These are phyloP conservation scores for Hericium erinaceus DNA, from an alignment of 768 basidiomycete genomes.

Conservation along the genomic window DNA sequence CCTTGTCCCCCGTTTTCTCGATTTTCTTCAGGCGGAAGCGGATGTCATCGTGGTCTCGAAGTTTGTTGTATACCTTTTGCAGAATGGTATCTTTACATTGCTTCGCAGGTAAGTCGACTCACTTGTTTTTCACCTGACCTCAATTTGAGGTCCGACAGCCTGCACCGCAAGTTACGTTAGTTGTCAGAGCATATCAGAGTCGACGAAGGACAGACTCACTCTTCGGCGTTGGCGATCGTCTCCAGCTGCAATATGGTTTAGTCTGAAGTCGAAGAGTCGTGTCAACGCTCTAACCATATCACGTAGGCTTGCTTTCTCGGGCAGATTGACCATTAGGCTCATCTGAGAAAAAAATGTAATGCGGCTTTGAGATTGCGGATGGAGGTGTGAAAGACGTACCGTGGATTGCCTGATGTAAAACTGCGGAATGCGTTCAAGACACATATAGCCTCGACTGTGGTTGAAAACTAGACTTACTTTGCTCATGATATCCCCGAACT, in stretches of 20 bases:
- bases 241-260: conserved; percentile 12
- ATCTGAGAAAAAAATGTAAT: conserved; percentile 38
- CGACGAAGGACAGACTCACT: conserved; percentile 14
- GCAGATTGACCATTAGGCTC: conserved; percentile 51
- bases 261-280: neutral
- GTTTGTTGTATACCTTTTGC: conserved; percentile 49
- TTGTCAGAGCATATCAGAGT: neutral
- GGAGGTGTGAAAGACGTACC: conserved; percentile 24
- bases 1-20: conserved; percentile 66
- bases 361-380: no score
- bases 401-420: conserved; percentile 69
- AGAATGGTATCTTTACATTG: neutral
- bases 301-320: conserved; percentile 43
- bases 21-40: conserved; percentile 67
- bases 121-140: conserved; percentile 73
- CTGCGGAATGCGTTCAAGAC: conserved; percentile 27
- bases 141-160: conserved; percentile 59
- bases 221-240: conserved; percentile 9
- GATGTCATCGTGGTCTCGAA: conserved; percentile 67
- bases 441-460: neutral
- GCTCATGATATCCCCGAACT: conserved; percentile 83
- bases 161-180: conserved; percentile 18
- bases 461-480: conserved; percentile 37
- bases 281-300: conserved; percentile 45
- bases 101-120: neutral